phyloP scores from a whole-genome alignment of 768 basidiomycete species.

The Rhizopogon salebrosus region DNA sequence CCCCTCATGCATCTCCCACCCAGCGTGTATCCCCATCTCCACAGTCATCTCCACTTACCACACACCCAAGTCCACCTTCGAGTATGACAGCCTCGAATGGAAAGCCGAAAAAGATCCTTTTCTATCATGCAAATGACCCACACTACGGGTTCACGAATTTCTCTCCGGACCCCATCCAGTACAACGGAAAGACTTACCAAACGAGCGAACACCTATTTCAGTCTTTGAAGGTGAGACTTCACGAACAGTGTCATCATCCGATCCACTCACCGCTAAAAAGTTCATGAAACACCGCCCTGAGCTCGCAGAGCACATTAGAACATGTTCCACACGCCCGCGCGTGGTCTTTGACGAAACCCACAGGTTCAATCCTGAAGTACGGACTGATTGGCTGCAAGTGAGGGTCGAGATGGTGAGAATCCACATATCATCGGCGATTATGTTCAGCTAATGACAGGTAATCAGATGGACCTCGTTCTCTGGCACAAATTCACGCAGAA shows the following conservation, averaged over 20 bases:
- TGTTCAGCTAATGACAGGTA: background rate
- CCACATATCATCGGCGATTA: background rate
- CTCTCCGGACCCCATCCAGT: constrained; percentile 36
- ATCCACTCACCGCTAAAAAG: constrained; percentile 6
- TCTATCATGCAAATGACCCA: constrained; percentile 26
- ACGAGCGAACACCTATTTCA: constrained; percentile 47
- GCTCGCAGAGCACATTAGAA: constrained; percentile 29
- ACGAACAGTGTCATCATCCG: background rate
- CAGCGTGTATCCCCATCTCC: background rate
- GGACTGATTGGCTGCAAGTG: constrained; percentile 29
- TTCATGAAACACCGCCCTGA: constrained; percentile 31
- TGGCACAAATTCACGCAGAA: constrained; percentile 38
- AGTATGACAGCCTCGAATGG: background rate
- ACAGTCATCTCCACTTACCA: background rate
- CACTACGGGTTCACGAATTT: constrained; percentile 40
- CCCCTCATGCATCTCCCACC: background rate
- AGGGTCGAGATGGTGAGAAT: constrained; percentile 27
- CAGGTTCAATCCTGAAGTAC: constrained; percentile 31
- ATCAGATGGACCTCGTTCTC: constrained; percentile 35
- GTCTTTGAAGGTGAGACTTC: constrained; percentile 33
- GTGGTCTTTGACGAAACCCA: constrained; percentile 30
- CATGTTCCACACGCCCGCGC: constrained; percentile 27
- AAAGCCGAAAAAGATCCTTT: constrained; percentile 23
- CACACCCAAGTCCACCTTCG: background rate
- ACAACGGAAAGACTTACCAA: constrained; percentile 33